Base-by-base conservation (phyloP, 2,329 filamentous ascomycete genomes). In the Helotiales sp. region DNA sequence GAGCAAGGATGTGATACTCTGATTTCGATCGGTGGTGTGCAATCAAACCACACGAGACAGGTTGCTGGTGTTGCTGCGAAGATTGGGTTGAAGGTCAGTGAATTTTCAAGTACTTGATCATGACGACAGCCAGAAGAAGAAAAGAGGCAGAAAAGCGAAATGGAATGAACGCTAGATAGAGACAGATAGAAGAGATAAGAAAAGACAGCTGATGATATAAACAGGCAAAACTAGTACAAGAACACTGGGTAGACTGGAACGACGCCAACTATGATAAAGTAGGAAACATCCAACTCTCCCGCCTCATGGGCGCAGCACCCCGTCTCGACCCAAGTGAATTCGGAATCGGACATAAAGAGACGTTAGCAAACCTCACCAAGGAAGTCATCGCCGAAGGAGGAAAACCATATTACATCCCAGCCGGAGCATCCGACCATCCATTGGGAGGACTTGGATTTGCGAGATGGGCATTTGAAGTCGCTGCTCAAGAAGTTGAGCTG, bases 401-500 rank as follows among this genome's bases (percentile, higher is more conserved):
- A 34, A 85, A 82, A 69, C 85, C 87, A 0, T 91, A 90, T 68
- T 88, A 87, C 67, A 89, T 90, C 62, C 88, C 88, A 3, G 86
- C 87, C 0, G 87, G 87, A 0, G 87, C 87, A 1, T 87, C 83
- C 0, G 86, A 89, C 69, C 87, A 90, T 69, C 84, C 85, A 0
- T 76, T 89, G 0, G 87, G 88, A 2, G 88, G 87, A 0, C 71
- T 90, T 15, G 87, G 88, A 0, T 90, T 90, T 66, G 86, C 86
- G 7, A 76, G 86, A 2, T 90, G 87, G 83, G 86, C 87, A 1
- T 84, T 88, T 33, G 87, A 90, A 71, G 83, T 91, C 0, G 77
- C 77, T 47, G 75, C 77, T 60, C 87, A 90, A 72, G 87, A 90
- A 72, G 73, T 75, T 60, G 76, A 80, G 61, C 63, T 83, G 25